These are phyloP conservation scores for Ceratocystiopsis brevicomis DNA, from an alignment of 2,329 filamentous ascomycete species.

Conservation along the genomic window DNA sequence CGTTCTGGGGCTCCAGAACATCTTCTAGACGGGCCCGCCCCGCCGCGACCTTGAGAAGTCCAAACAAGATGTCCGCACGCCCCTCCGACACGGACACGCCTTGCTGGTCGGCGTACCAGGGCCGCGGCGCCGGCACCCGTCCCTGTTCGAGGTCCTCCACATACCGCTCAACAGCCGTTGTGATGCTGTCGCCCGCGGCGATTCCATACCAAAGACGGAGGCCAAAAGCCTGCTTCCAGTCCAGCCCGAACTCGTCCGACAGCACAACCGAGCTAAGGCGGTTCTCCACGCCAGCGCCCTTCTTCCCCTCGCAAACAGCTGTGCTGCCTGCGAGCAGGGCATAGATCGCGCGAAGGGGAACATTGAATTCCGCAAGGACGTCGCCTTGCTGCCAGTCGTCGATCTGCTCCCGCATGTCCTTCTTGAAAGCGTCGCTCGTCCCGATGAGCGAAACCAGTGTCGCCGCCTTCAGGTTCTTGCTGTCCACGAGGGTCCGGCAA, in stretches of 20 bases:
- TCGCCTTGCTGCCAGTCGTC: conserved; percentile 69
- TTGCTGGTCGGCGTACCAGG: conserved; percentile 45
- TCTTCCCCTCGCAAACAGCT: conserved; percentile 64
- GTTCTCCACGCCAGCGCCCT: conserved; percentile 56
- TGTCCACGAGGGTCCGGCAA: conserved; percentile 58
- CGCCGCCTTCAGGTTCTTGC: conserved; percentile 41
- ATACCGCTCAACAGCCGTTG: conserved; percentile 55
- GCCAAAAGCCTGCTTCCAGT: conserved; percentile 89
- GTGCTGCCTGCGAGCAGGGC: conserved; percentile 77
- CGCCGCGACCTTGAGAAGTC: conserved; percentile 65
- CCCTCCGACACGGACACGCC: conserved; percentile 24
- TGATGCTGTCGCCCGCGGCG: conserved; percentile 46
- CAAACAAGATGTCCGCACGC: conserved; percentile 69
- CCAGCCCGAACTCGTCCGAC: conserved; percentile 63
- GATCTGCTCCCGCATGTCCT: conserved; percentile 63
- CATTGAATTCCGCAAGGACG: conserved; percentile 70
- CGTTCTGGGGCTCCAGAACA: conserved; percentile 56
- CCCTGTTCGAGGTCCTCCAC: conserved; percentile 52
- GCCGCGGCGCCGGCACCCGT: conserved; percentile 51
- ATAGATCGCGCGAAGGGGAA: conserved; percentile 71
- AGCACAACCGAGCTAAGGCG: conserved; percentile 64
- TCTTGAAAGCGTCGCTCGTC: conserved; percentile 46
- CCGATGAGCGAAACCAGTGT: conserved; percentile 48
- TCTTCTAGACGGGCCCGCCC: conserved; percentile 43
- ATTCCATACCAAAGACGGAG: conserved; percentile 80